Evolutionary conservation across 1,284 basidiomycete species (phyloP), one percentile per base, ranked within the genome.

Genomic region (Athelia psychrophila): DNA sequence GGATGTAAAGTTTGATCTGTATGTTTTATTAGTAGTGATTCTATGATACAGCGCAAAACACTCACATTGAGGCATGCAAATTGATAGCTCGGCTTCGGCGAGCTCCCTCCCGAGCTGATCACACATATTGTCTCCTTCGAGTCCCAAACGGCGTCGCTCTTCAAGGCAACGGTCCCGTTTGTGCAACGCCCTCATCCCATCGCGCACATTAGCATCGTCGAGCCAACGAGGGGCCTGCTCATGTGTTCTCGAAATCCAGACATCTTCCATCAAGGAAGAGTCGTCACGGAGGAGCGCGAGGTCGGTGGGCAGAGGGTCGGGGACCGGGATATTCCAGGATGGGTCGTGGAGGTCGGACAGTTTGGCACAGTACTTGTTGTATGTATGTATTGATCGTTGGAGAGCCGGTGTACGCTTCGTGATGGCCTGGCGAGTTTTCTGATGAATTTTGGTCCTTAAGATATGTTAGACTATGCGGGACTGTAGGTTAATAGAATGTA

Each of bases 381-480:
- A 74, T 46, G 67, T 71, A 5, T 50, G 30, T 18, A 75, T 66
- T 0, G 63, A 56, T 5, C 50, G 56, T 19, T 64, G 50, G 0
- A 75, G 52, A 0, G 68, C 65, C 0, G 74, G 72, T 16, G 60
- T 59, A 1, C 61, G 57, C 51, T 70, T 72, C 0, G 60, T 15
- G 16, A 72, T 73, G 0, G 67, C 58, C 44, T 67, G 66, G 1
- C 64, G 48, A 1, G 67, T 73, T 1, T 61, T 56, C 48, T 75
- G 71, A 51, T 75, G 70, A 6, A 71, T 60, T 48, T 71, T 72
- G 0, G 69, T 74, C 5, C 72, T 66, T 70, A 55, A 16, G 12
- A 12, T n/a, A 44, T 13, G 35, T 9, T n/a, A n/a, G 50, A 35
- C 20, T 25, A 44, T 35, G 38, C 4, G 20, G 25, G 40, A 44